Conservation (phyloP, 352 stramenopile genomes). For the Pythium vanterpoolii region DNA sequence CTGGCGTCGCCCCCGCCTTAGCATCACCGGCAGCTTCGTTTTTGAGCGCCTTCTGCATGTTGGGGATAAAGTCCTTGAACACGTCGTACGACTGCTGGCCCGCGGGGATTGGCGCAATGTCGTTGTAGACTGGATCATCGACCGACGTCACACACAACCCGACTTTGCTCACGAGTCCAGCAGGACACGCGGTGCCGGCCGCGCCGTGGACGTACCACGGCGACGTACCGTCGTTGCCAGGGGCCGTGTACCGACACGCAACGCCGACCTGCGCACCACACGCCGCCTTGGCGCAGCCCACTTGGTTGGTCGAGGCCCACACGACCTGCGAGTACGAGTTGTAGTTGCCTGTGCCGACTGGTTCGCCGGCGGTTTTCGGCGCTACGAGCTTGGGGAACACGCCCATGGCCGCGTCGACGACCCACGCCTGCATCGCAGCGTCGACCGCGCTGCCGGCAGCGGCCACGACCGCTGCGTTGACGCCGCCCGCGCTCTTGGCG, state of each 20-base stretch:
- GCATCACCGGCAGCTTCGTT: slow-evolving; percentile 19
- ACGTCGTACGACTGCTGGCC: slow-evolving; percentile 57
- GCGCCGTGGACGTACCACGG: slow-evolving; percentile 63
- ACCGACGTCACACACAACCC: slow-evolving; percentile 49
- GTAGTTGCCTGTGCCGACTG: slow-evolving; percentile 55
- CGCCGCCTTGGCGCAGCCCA: slow-evolving; percentile 54
- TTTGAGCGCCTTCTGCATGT: slow-evolving; percentile 51
- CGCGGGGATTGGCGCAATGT: slow-evolving; percentile 49
- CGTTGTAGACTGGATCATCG: slow-evolving; percentile 44
- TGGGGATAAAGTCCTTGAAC: slow-evolving; percentile 47
- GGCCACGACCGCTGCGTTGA: slow-evolving; percentile 44
- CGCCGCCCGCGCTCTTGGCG: slow-evolving; percentile 27
- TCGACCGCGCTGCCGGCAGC: slow-evolving; percentile 36
- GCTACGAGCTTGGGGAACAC: slow-evolving; percentile 42
- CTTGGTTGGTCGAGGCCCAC: slow-evolving; percentile 54
- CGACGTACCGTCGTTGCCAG: slow-evolving; percentile 45
- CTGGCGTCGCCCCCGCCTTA: neutral
- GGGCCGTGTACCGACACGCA: slow-evolving; percentile 59
- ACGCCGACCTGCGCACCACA: slow-evolving; percentile 42
- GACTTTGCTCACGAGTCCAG: slow-evolving; percentile 35
- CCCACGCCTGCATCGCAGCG: slow-evolving; percentile 55
- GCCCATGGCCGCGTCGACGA: slow-evolving; percentile 46
- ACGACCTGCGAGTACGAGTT: slow-evolving; percentile 77
- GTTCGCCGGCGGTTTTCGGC: slow-evolving; percentile 37
- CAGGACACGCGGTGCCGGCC: slow-evolving; percentile 43